phyloP scores from a whole-genome alignment of 495 filamentous ascomycete genomes.

The Pseudomonodictys pantanalensis region DNA sequence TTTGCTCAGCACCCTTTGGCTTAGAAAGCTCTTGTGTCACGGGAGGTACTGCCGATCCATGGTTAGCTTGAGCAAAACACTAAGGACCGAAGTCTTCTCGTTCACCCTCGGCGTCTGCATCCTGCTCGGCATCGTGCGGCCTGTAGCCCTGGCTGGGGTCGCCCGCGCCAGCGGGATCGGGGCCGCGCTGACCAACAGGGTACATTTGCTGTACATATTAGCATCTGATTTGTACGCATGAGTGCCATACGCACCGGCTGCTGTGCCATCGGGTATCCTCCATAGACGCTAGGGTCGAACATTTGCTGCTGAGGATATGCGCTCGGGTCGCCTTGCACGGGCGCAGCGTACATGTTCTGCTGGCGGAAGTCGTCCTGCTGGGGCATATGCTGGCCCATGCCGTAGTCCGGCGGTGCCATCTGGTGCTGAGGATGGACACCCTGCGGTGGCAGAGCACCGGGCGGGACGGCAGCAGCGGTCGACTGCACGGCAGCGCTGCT shows the following conservation, averaged over 20 bases:
- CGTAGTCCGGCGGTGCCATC: slow-evolving; percentile 68
- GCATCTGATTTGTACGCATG: slow-evolving; percentile 13
- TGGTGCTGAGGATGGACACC: slow-evolving; percentile 66
- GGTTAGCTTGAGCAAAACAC: background rate
- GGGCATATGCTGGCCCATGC: slow-evolving; percentile 33
- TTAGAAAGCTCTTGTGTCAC: background rate
- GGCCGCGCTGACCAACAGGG: slow-evolving; percentile 53
- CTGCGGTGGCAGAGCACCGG: slow-evolving; percentile 38
- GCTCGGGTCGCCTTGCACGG: slow-evolving; percentile 68
- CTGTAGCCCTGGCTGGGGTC: slow-evolving; percentile 38
- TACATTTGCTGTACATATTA: slow-evolving; percentile 50
- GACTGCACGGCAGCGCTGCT: slow-evolving; percentile 52
- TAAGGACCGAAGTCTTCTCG: slow-evolving; percentile 42
- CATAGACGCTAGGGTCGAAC: slow-evolving; percentile 79
- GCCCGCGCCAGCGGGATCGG: slow-evolving; percentile 47
- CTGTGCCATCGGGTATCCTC: slow-evolving; percentile 71
- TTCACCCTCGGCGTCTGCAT: slow-evolving; percentile 59
- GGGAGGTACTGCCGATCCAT: background rate
- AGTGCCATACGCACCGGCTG: slow-evolving; percentile 66
- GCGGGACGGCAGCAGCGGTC: slow-evolving; percentile 42
- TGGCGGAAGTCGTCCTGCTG: slow-evolving; percentile 68
- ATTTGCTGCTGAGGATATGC: slow-evolving; percentile 75
- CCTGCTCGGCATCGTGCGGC: slow-evolving; percentile 47
- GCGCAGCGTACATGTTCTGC: slow-evolving; percentile 71
- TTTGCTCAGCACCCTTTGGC: too few species aligned